Evolutionary conservation across 1,284 basidiomycete species (phyloP), one percentile per base, ranked within the genome.

Genomic region (Apiotrichum brassicae): DNA sequence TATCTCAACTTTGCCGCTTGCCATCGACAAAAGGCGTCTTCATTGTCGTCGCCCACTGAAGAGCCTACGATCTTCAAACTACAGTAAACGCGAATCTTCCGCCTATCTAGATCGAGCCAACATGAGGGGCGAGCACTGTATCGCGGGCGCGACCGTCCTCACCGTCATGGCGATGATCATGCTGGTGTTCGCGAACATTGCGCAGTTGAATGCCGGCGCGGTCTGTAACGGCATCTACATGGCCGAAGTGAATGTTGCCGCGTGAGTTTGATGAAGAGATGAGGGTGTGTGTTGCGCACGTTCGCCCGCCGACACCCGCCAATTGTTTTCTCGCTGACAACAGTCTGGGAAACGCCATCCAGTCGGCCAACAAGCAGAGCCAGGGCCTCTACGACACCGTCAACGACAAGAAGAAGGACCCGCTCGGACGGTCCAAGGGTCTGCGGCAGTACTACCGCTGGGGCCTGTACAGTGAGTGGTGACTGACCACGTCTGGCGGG

Each of bases 111-210:
- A n/a, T n/a, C n/a, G n/a, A n/a, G n/a, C n/a, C n/a, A n/a, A n/a
- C n/a, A 70, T 70, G 68, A 50, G 64, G 56, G 66, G 66, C 20
- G 66, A 70, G 67, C 61, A 71, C 57, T 73, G 71, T 46, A 60
- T 71, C 32, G 62, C 62, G 9, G 68, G 68, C 51, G 71, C 69
- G 20, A 62, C 63, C 18, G 48, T 66, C 55, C 55, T 70, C 28
- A 61, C 65, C 25, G 53, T 60, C 48, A 58, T 71, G 38, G 60
- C 70, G 6, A 49, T 72, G 44, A 62, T 73, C 61, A 38, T 73
- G 32, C 59, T 73, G 38, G 53, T 71, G 42, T 72, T 72, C 44
- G 60, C 60, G 24, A 58, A 73, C 55, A 70, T 73, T 36, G 67
- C 64, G 16, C 71, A 73, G 56, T 51, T 73, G 46, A 54, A 42